Percentiles rank a stretch among this genome's conserved stretches.
Evolutionary conservation across 2,329 filamentous ascomycete genomes (phyloP).

Genomic region (Stagonosporopsis cucurbitacearum): DNA sequence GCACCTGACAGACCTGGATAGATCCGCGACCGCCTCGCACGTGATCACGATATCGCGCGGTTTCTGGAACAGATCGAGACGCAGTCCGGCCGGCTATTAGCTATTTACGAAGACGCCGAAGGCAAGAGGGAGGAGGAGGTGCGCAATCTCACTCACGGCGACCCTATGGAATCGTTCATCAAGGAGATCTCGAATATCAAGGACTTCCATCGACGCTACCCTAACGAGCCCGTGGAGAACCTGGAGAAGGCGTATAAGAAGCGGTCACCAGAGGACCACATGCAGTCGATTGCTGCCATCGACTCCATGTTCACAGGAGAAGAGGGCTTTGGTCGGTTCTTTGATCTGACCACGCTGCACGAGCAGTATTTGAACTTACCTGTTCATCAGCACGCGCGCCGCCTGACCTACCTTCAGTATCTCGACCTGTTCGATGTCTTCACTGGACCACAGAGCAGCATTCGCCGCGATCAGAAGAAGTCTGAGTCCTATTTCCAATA

Average conservation of each 20-base stretch:
- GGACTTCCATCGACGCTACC: conserved; percentile 87
- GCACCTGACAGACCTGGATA: conserved; percentile 47
- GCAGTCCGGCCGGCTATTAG: conserved; percentile 80
- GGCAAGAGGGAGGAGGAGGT: conserved; percentile 78
- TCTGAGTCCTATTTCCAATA: conserved; percentile 94
- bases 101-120: conserved; percentile 82
- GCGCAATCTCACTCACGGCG: conserved; percentile 81
- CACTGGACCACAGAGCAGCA: conserved; percentile 71
- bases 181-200: conserved; percentile 81
- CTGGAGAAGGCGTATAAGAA: conserved; percentile 90
- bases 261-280: conserved; percentile 67
- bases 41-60: conserved; percentile 89
- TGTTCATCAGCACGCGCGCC: conserved; percentile 69
- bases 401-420: conserved; percentile 89
- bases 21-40: conserved; percentile 86
- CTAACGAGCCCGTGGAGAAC: conserved; percentile 94
- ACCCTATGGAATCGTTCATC: conserved; percentile 91
- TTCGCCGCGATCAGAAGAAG: conserved; percentile 83
- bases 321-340: conserved; percentile 89
- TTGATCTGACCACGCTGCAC: conserved; percentile 84
- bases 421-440: conserved; percentile 91
- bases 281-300: conserved; percentile 70
- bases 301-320: conserved; percentile 96
- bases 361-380: conserved; percentile 91
- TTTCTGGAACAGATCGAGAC: conserved; percentile 87